Conservation (phyloP, 2,329 filamentous ascomycete genomes). For the Epichloe hybrida region DNA sequence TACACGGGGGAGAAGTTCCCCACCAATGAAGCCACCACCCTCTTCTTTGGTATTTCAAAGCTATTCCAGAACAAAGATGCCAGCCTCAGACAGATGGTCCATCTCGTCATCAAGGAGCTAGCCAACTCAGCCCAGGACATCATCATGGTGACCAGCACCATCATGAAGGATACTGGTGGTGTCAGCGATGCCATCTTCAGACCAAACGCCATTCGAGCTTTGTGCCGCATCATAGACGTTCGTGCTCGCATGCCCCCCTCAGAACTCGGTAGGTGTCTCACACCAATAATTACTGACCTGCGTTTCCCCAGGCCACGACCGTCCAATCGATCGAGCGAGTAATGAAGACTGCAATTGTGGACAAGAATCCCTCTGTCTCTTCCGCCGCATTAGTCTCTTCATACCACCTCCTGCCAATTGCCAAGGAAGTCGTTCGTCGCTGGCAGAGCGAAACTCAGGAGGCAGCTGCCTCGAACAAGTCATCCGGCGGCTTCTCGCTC, state of each 20-base stretch:
- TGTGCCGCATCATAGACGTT: slow-evolving; percentile 95
- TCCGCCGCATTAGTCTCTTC: slow-evolving; percentile 93
- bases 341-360: slow-evolving; percentile 98
- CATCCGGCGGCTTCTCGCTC: slow-evolving; percentile 76
- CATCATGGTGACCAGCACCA: slow-evolving; percentile 98
- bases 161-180: slow-evolving; percentile 98
- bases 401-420: slow-evolving; percentile 93
- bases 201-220: slow-evolving; percentile 86
- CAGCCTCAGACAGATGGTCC: slow-evolving; percentile 95
- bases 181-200: slow-evolving; percentile 88
- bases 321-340: slow-evolving; percentile 96
- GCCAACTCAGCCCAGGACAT: slow-evolving; percentile 93
- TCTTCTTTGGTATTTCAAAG: slow-evolving; percentile 99
- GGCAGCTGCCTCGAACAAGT: slow-evolving; percentile 81
- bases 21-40: slow-evolving; percentile 88
- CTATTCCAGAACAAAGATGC: slow-evolving; percentile 99
- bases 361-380: slow-evolving; percentile 95
- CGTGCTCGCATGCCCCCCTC: slow-evolving; percentile 17
- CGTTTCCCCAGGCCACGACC: slow-evolving; percentile 56
- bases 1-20: slow-evolving; percentile 99
- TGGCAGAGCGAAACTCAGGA: slow-evolving; percentile 99
- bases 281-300: not conserved
- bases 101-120: slow-evolving; percentile 95
- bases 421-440: slow-evolving; percentile 84
- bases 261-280: not conserved